Base-by-base conservation (phyloP, 2,329 filamentous ascomycete species). In the Penicillium sp. region DNA sequence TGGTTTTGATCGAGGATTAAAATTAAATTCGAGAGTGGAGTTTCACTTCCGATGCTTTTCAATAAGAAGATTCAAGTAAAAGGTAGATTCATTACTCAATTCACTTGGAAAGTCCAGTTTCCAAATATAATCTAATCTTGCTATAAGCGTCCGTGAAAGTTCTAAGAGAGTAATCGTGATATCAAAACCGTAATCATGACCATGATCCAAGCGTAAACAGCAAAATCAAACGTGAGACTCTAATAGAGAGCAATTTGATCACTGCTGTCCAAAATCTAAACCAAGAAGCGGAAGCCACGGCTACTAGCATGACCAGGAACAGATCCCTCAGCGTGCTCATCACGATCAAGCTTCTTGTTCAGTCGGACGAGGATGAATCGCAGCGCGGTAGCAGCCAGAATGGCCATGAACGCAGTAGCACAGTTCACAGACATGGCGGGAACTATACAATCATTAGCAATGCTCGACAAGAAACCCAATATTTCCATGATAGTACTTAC, bases 341-440 rank as follows among this genome's bases (percentile, higher is more conserved):
- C 89, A 15, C 81, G 79, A 51, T 91, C 89, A 2, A 93, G 80
- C 75, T 87, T 91, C 80, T 84, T 87, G 71, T 93, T 93, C 69
- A 92, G 72, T 47, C 85, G 79, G 15, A 84, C 82, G 28, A 93
- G 80, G 42, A 91, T 85, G 38, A 88, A 79, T 10, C 89, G 80
- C 68, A 93, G 79, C 2, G 87, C 74, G 0, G 85, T 85, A 0
- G 89, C 89, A 61, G 86, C 83, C 28, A 86, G 68, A 49, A 92
- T 88, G 1, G 89, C 86, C 49, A 92, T 72, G 24, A 86, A 83
- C 0, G 86, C 84, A 19, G 88, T 90, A 1, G 81, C 83, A 68
- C 88, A 90, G 74, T 91, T 91, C 55, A 91, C 88, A 6, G 82
- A 81, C 78, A 92, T 88, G 4, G 90, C 88, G 17, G 86, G 78